Conservation (phyloP, 805 yeast genomes). For the Starmerella vaccinii region DNA sequence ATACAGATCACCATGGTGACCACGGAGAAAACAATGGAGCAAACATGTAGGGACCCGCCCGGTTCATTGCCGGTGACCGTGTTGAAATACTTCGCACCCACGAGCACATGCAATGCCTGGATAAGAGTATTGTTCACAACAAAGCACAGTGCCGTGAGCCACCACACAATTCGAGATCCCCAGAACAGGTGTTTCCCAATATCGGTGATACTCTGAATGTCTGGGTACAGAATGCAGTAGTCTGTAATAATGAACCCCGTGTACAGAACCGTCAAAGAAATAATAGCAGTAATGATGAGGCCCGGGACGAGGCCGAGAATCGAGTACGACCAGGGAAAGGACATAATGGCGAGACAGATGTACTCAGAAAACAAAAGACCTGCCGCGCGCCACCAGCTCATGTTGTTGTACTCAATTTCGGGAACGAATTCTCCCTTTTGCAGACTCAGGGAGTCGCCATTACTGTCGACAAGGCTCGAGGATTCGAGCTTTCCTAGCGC, state of each 20-base stretch:
- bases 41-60: slow-evolving; percentile 30
- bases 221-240: slow-evolving; percentile 46
- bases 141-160: slow-evolving; percentile 46
- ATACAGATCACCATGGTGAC: slow-evolving; percentile 42
- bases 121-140: slow-evolving; percentile 46
- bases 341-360: slow-evolving; percentile 52
- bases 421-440: not conserved
- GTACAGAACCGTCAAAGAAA: slow-evolving; percentile 42
- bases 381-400: slow-evolving; percentile 52
- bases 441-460: not conserved
- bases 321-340: slow-evolving; percentile 58
- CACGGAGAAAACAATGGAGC: slow-evolving; percentile 45
- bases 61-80: slow-evolving; percentile 38
- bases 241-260: slow-evolving; percentile 48
- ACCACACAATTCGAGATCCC: slow-evolving; percentile 45
- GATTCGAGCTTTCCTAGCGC: not conserved
- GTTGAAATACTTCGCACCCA: slow-evolving; percentile 51
- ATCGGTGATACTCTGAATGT: slow-evolving; percentile 44
- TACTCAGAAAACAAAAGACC: slow-evolving; percentile 52
- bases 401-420: slow-evolving; percentile 40
- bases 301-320: slow-evolving; percentile 53
- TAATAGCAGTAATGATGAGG: slow-evolving; percentile 43
- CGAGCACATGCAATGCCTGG: slow-evolving; percentile 49
- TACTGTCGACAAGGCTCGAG: not conserved
- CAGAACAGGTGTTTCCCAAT: slow-evolving; percentile 50